phyloP scores from a whole-genome alignment of 106 monocot species.

The Agapanthus africanus region DNA sequence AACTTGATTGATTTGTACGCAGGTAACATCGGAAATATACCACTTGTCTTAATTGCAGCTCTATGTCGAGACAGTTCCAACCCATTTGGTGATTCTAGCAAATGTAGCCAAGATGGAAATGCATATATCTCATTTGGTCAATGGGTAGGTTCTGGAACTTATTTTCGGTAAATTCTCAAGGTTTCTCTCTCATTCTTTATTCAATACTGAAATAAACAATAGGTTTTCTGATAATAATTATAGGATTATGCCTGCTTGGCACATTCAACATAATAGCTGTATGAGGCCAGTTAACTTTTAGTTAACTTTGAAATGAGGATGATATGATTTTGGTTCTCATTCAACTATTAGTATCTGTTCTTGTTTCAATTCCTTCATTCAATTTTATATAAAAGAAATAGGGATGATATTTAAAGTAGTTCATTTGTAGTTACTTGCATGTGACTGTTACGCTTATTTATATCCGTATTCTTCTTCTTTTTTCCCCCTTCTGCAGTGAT shows the following conservation, averaged over 20 bases:
- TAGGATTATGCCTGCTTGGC: neutral
- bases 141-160: conserved; percentile 40
- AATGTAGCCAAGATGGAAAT: conserved; percentile 68
- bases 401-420: neutral
- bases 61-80: conserved; percentile 65
- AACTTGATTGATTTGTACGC: conserved; percentile 12
- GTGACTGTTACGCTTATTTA: neutral
- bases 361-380: neutral
- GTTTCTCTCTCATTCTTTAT: neutral
- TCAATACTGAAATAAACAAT: neutral
- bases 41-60: conserved; percentile 74
- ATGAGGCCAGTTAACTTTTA: too few species aligned
- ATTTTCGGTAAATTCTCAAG: neutral
- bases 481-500: too few species aligned
- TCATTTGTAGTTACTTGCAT: neutral
- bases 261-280: neutral
- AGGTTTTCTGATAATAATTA: neutral
- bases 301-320: neutral
- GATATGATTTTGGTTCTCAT: neutral
- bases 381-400: neutral
- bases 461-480: too few species aligned
- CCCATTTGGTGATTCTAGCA: conserved; percentile 62
- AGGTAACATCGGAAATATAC: conserved; percentile 82
- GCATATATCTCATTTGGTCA: conserved; percentile 83
- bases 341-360: neutral